Conservation (phyloP, 2,329 filamentous ascomycete species). For the Corynespora cassiicola region DNA sequence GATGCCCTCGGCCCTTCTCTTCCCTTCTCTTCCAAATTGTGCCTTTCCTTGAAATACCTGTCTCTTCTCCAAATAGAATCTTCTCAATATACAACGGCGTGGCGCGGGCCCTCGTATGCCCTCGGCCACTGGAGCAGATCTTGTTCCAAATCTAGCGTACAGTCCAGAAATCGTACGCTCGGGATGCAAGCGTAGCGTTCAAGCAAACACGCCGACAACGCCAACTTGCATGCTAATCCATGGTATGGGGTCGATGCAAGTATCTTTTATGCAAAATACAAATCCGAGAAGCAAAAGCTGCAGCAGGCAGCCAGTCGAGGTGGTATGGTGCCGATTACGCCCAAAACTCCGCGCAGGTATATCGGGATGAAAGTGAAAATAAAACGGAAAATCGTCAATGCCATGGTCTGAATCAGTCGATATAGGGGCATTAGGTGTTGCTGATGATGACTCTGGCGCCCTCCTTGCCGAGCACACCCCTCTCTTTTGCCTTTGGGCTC, state of each 20-base stretch:
- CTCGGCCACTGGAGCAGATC: too few relatives aligned
- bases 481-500: slow-evolving; percentile 92
- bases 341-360: slow-evolving; percentile 36
- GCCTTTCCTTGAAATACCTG: too few relatives aligned
- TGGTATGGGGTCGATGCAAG: slow-evolving; percentile 11
- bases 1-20: too few relatives aligned
- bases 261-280: slow-evolving; percentile 16
- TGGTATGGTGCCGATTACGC: slow-evolving; percentile 28
- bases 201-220: slow-evolving; percentile 10
- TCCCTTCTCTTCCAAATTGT: too few relatives aligned
- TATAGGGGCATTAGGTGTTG: slow-evolving; percentile 38
- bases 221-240: slow-evolving; percentile 9
- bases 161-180: slow-evolving; percentile 1
- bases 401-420: slow-evolving; percentile 14
- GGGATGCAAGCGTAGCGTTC: slow-evolving; percentile 6
- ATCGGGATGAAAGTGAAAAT: slow-evolving; percentile 22
- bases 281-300: slow-evolving; percentile 4
- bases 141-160: slow-evolving; percentile 4
- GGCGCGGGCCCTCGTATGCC: too few relatives aligned
- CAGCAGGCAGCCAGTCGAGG: slow-evolving; percentile 17
- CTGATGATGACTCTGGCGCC: slow-evolving; percentile 72
- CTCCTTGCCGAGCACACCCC: slow-evolving; percentile 92
- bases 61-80: too few relatives aligned
- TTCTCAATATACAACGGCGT: too few relatives aligned
- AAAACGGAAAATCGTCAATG: slow-evolving; percentile 41